Base-by-base conservation (phyloP, 805 yeast species). In the Ogataea trehalophila region DNA sequence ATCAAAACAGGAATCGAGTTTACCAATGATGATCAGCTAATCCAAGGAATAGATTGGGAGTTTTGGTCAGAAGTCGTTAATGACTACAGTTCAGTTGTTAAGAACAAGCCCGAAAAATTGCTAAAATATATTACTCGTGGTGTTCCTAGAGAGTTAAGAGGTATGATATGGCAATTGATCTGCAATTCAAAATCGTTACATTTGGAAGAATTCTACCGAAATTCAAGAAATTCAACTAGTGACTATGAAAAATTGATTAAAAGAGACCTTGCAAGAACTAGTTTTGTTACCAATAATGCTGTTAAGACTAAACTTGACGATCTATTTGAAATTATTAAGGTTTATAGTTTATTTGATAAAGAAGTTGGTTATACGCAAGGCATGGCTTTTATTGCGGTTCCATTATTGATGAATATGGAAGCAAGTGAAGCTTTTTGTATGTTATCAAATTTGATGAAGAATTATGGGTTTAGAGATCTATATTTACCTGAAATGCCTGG, bases 351-450 rank as follows among this genome's bases (percentile, higher is more conserved):
- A 42, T 85, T 79, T 63, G 98, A 94, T 64, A 81, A 86, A 1
- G 97, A 91, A 44, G 97, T 94, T 43, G 99, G 99, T 0, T 94
- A 94, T 61, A 94, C 97, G 2, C 99, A 94, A 67, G 98, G 99
- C 7, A 90, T 94, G 97, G 95, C 95, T 1, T 94, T 94, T 60
- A 80, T 94, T 39, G 79, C 87, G 0, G 89, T 89, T 6, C 97
- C 99, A 2, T 67, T 94, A 42, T 70, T 90, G 40, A 73, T 91
- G 71, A 87, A 87, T 56, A 78, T 89, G 82, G 75, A 71, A 36
- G 96, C 91, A 54, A 74, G 84, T 41, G 97, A 92, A 63, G 82
- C 96, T 4, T 92, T 92, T 67, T 81, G 94, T 50, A 65, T 91
- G 56, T 71, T 92, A 40, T 87, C 84, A 15, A 81, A 81, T 41